A percentile compares a stretch with the other conserved stretches of the same genome.
phyloP scores from a whole-genome alignment of 805 yeast species.

The Wickerhamiella allomyrinae region DNA sequence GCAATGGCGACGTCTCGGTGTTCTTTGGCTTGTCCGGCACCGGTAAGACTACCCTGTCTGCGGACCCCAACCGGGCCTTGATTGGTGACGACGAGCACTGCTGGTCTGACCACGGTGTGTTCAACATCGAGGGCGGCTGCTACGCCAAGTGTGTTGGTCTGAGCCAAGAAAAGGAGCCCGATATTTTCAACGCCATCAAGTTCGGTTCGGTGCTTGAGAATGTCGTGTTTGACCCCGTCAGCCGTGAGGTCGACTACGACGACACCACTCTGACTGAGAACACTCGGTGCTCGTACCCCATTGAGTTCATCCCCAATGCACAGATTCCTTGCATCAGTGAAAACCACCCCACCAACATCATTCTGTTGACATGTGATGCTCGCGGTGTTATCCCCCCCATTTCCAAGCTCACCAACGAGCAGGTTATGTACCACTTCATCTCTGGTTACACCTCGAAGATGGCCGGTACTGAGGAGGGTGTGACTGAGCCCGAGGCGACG shows the following conservation, averaged over 20 bases:
- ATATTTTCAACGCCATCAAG: conserved; percentile 85
- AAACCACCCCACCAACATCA: conserved; percentile 81
- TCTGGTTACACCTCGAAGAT: conserved; percentile 98
- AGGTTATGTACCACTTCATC: conserved; percentile 97
- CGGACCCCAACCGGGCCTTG: conserved; percentile 83
- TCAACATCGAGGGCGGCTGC: conserved; percentile 99
- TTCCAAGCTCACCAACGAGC: conserved; percentile 81
- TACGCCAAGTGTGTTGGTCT: conserved; percentile 93
- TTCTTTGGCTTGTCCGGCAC: conserved; percentile 97
- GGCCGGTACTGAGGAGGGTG: conserved; percentile 99
- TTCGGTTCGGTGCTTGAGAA: conserved; percentile 93
- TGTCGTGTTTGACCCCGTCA: conserved; percentile 64
- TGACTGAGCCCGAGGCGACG: conserved; percentile 95
- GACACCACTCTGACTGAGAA: conserved; percentile 81
- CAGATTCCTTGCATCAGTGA: conserved; percentile 88
- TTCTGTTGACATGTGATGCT: conserved; percentile 92
- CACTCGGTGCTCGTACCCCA: conserved; percentile 98
- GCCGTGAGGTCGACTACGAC: conserved; percentile 75
- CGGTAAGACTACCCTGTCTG: conserved; percentile 94
- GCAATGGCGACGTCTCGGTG: conserved; percentile 72
- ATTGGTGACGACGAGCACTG: conserved; percentile 99
- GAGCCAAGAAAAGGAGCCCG: conserved; percentile 88
- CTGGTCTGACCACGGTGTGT: conserved; percentile 97
- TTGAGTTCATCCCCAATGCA: conserved; percentile 91
- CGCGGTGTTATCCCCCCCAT: conserved; percentile 97